These are phyloP conservation scores for Vachellia pachyceras DNA, from an alignment of 306 rosid genomes.

Conservation along the genomic window DNA sequence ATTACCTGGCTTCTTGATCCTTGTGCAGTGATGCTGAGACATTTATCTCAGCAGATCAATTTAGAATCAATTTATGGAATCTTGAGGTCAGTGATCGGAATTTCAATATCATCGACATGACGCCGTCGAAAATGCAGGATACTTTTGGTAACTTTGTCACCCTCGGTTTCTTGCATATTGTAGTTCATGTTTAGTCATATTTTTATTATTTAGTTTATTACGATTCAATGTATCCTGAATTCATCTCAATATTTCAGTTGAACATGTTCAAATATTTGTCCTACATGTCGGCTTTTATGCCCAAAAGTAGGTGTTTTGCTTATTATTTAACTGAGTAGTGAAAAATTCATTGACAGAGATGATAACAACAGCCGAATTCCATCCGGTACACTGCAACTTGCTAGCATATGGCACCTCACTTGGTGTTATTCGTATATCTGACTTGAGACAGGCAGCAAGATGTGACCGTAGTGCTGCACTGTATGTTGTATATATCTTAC, in stretches of 20 bases:
- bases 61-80: slow-evolving; percentile 82
- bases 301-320: too few relatives aligned
- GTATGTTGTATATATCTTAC: slow-evolving; percentile 47
- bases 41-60: slow-evolving; percentile 75
- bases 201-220: too few relatives aligned
- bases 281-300: too few relatives aligned
- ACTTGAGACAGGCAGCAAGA: slow-evolving; percentile 73
- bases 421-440: slow-evolving; percentile 71
- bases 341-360: slow-evolving; percentile 53
- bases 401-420: slow-evolving; percentile 80
- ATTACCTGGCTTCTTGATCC: too few relatives aligned
- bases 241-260: too few relatives aligned
- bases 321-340: neutral
- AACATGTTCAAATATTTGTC: too few relatives aligned
- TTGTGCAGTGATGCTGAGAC: slow-evolving; percentile 73
- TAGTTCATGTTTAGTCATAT: neutral
- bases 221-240: slow-evolving; percentile 1
- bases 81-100: slow-evolving; percentile 65
- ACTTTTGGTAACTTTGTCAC: slow-evolving; percentile 59
- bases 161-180: neutral
- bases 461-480: slow-evolving; percentile 64
- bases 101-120: slow-evolving; percentile 76
- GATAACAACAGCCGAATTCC: slow-evolving; percentile 77
- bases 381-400: slow-evolving; percentile 77
- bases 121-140: too few relatives aligned